phyloP scores from a whole-genome alignment of 2,329 filamentous ascomycete genomes.

The Trichoderma citrinoviride region DNA sequence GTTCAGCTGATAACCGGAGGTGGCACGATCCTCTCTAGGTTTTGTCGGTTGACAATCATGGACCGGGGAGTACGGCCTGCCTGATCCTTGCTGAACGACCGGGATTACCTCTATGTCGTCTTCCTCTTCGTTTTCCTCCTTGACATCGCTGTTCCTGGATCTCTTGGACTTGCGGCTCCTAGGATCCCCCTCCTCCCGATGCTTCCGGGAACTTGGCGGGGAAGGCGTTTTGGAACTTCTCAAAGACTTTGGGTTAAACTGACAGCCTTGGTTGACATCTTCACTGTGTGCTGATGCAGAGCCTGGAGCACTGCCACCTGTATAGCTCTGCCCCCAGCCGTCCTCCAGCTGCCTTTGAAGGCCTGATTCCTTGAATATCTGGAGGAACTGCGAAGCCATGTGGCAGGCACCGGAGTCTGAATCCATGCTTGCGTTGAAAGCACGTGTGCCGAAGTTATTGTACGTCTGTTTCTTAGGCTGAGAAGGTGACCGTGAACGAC shows the following conservation, averaged over 20 bases:
- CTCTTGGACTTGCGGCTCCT: conserved; percentile 11
- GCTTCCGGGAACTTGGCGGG: not conserved
- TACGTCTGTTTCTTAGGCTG: not conserved
- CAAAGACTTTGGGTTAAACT: not conserved
- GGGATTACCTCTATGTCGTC: not conserved
- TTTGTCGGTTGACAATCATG: not conserved
- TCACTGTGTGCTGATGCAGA: conserved; percentile 5
- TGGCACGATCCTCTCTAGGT: not conserved
- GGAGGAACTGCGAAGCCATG: conserved; percentile 20
- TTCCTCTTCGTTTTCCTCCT: conserved; percentile 16
- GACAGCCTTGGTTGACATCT: not conserved
- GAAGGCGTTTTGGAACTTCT: not conserved
- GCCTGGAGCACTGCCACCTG: not conserved
- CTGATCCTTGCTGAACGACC: not conserved
- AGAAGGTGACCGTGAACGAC: not conserved
- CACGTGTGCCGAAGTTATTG: not conserved
- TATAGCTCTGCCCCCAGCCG: conserved; percentile 8
- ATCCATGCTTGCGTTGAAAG: not conserved
- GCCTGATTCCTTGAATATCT: conserved; percentile 21
- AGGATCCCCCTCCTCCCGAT: not conserved
- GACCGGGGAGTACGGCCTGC: not conserved
- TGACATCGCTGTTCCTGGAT: conserved; percentile 1
- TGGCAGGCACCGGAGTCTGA: conserved; percentile 8
- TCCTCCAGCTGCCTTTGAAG: conserved; percentile 14
- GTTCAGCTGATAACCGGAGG: not conserved